Conservation (phyloP, 352 stramenopile genomes). For the Phytophthora tubulina region DNA sequence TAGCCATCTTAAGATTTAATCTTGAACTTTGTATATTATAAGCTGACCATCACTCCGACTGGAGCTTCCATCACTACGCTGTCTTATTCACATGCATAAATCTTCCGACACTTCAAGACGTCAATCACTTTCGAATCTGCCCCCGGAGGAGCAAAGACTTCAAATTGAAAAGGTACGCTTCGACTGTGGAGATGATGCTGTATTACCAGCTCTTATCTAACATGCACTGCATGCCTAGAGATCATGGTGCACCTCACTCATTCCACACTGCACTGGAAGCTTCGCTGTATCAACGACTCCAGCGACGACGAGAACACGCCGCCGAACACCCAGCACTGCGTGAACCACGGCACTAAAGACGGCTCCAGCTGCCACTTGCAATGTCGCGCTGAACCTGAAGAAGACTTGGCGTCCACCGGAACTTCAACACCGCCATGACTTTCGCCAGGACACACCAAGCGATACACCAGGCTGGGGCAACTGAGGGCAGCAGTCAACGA, state of each 20-base stretch:
- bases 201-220: neutral
- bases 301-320: conserved; percentile 16
- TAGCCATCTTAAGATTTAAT: conserved; percentile 1
- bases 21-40: conserved; percentile 1
- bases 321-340: neutral
- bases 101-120: neutral
- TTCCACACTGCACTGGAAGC: neutral
- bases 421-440: conserved; percentile 6
- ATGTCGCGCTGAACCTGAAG: neutral
- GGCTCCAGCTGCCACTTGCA: no score
- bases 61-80: neutral
- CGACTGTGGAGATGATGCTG: neutral
- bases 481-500: neutral
- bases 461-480: neutral
- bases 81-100: conserved; percentile 1
- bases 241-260: conserved; percentile 1
- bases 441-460: neutral
- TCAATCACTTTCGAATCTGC: conserved; percentile 9
- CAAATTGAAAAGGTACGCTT: conserved; percentile 1
- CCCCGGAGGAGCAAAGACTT: neutral
- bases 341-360: neutral
- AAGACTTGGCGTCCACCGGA: neutral
- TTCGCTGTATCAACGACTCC: neutral
- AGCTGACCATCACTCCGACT: neutral
- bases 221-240: neutral